A percentile compares a stretch with the other conserved stretches of the same genome.
phyloP scores from a whole-genome alignment of 2,329 filamentous ascomycete species.

The Hansfordia pulvinata region DNA sequence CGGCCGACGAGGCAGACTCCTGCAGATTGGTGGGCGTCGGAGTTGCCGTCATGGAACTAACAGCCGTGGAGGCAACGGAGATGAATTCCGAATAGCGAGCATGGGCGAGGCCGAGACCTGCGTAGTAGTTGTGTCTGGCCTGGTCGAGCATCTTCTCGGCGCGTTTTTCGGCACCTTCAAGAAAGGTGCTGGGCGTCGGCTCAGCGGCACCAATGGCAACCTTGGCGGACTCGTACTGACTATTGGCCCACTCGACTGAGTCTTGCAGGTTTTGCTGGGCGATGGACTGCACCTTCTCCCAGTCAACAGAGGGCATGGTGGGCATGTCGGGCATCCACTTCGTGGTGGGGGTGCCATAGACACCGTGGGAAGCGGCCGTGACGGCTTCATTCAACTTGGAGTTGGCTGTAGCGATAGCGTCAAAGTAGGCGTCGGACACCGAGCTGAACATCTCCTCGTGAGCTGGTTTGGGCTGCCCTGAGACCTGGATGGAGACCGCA shows the following conservation, averaged over 20 bases:
- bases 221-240: conserved; percentile 58
- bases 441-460: conserved; percentile 58
- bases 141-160: conserved; percentile 46
- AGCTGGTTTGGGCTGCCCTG: conserved; percentile 53
- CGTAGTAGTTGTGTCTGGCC: conserved; percentile 58
- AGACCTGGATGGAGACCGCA: conserved; percentile 51
- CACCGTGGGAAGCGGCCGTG: conserved; percentile 33
- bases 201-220: conserved; percentile 49
- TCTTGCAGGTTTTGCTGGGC: conserved; percentile 58
- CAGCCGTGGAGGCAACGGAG: conserved; percentile 54
- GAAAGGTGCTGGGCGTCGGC: conserved; percentile 38
- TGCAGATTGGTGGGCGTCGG: conserved; percentile 43
- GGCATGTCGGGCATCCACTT: conserved; percentile 20
- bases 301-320: conserved; percentile 26
- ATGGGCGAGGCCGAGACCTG: conserved; percentile 65
- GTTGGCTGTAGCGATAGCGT: conserved; percentile 48
- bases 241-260: conserved; percentile 56
- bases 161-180: conserved; percentile 20
- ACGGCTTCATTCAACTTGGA: conserved; percentile 41
- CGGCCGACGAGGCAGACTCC: conserved; percentile 31
- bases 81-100: conserved; percentile 68
- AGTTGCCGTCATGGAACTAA: conserved; percentile 45
- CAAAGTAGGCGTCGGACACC: conserved; percentile 54
- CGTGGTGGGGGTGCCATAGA: conserved; percentile 33
- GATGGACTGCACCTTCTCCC: conserved; percentile 43